These are phyloP conservation scores for Blastomyces percursus DNA, from an alignment of 2,329 filamentous ascomycete genomes.

Conservation along the genomic window DNA sequence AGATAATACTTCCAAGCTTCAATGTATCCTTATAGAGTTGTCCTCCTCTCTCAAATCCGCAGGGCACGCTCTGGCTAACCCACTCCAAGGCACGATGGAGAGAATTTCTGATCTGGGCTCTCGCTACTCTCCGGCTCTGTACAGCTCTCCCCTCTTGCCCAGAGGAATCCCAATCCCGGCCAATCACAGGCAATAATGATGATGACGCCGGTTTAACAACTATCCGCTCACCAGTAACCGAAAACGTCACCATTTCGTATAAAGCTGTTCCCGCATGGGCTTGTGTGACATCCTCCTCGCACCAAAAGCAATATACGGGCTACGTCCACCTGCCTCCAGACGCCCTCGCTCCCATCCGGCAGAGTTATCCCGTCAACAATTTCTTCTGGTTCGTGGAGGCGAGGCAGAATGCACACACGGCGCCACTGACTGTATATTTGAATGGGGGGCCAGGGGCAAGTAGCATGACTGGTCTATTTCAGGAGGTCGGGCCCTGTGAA, in stretches of 20 bases:
- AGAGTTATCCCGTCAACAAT: constrained; percentile 11
- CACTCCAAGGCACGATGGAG: not conserved
- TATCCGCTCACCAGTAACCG: constrained; percentile 49
- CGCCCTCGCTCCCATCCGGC: constrained; percentile 8
- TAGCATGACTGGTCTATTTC: constrained; percentile 31
- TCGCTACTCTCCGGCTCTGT: not conserved
- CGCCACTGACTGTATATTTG: constrained; percentile 36
- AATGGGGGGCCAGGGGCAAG: constrained; percentile 39
- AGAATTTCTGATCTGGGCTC: not conserved
- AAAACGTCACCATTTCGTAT: constrained; percentile 56
- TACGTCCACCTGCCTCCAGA: constrained; percentile 11
- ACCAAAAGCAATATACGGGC: constrained; percentile 32
- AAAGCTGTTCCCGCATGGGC: constrained; percentile 46
- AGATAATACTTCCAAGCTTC: too few species aligned
- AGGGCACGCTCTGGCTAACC: not conserved
- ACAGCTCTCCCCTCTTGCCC: not conserved
- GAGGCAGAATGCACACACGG: constrained; percentile 33
- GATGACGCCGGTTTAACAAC: constrained; percentile 39
- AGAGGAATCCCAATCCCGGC: not conserved
- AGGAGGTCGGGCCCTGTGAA: constrained; percentile 37
- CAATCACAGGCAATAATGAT: constrained; percentile 9
- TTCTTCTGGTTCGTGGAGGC: constrained; percentile 40
- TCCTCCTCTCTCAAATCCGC: too few species aligned
- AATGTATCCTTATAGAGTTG: not conserved
- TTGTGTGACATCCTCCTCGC: constrained; percentile 45